Evolutionary conservation across 2,329 filamentous ascomycete genomes (phyloP).

Genomic region (Lojkania enalia): DNA sequence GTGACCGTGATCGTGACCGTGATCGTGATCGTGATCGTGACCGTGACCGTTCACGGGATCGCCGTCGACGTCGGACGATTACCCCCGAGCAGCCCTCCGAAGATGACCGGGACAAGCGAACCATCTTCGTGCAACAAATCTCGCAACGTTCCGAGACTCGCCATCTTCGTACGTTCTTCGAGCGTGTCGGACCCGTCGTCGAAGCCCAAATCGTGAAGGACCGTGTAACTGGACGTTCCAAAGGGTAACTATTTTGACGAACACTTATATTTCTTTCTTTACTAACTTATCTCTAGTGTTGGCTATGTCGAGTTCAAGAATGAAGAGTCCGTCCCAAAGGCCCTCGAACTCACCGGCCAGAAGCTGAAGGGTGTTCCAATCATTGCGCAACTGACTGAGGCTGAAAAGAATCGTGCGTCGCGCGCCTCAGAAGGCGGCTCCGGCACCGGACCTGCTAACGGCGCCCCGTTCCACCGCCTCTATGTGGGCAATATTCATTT

Average conservation of each 20-base stretch:
- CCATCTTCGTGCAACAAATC: slow-evolving; percentile 97
- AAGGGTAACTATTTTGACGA: slow-evolving; percentile 69
- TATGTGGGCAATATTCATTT: slow-evolving; percentile 99
- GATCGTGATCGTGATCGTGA: slow-evolving; percentile 44
- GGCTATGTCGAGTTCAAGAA: slow-evolving; percentile 99
- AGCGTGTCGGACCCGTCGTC: slow-evolving; percentile 90
- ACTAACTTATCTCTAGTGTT: slow-evolving; percentile 66
- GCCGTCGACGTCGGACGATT: slow-evolving; percentile 28
- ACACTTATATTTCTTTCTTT: neutral
- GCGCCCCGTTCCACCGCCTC: slow-evolving; percentile 93
- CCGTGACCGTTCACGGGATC: slow-evolving; percentile 48
- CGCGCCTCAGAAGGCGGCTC: slow-evolving; percentile 70
- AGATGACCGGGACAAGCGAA: slow-evolving; percentile 94
- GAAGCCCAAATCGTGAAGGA: slow-evolving; percentile 99
- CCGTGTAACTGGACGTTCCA: slow-evolving; percentile 91
- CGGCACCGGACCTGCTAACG: slow-evolving; percentile 66
- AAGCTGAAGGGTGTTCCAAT: slow-evolving; percentile 98
- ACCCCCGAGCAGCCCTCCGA: slow-evolving; percentile 72
- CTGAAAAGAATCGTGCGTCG: slow-evolving; percentile 97
- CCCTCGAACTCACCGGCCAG: slow-evolving; percentile 97
- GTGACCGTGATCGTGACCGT: slow-evolving; percentile 55
- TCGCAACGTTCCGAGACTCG: slow-evolving; percentile 90
- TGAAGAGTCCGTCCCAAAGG: slow-evolving; percentile 89
- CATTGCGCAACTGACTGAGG: slow-evolving; percentile 97
- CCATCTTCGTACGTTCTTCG: slow-evolving; percentile 92